Base-by-base conservation (phyloP, 2,329 filamentous ascomycete species). In the Teratosphaeria destructans region DNA sequence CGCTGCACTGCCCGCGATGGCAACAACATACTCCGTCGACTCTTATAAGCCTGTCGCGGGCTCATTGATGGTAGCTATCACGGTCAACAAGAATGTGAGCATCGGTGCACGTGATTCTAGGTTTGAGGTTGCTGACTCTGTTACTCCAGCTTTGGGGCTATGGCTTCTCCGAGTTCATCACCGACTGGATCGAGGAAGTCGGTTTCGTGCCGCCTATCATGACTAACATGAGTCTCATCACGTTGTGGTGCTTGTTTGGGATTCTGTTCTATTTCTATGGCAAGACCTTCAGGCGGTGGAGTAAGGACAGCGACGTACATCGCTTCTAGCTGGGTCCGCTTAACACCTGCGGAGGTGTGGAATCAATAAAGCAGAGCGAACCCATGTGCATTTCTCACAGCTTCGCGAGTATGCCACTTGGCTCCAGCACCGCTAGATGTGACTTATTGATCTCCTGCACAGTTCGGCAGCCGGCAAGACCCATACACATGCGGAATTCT, bases 11-110 rank as follows among this genome's bases (percentile, higher is more conserved):
- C 84, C 84, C 0, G 78, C 79, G 12, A 86, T 87, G 59, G 77
- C 75, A 4, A 81, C 76, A 37, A 83, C 75, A 2, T 86, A 86
- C 65, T 81, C 82, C 0, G 79, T 86, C 16, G 84, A 87, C 68
- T 81, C 78, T 59, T 86, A 87, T 71, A 86, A 86, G 71, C 82
- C 83, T 0, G 80, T 85, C 2, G 78, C 83, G 0, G 83, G 83
- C 3, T 78, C 77, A 2, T 73, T 86, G 55, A 83, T 86, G 67
- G 82, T 85, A 0, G 75, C 79, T 7, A 80, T 84, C 63, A 86
- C 83, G 0, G 82, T 86, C 54, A 84, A 84, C 66, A 86, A 86
- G 74, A 85, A 85, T 59, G 58, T 85, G 19, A 49, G 43, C 43
- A 23, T 19, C 2, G 23, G 4, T 49, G 4, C 16, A 49, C 3